phyloP scores from a whole-genome alignment of 805 yeast genomes.

The Clavispora vitiphila region DNA sequence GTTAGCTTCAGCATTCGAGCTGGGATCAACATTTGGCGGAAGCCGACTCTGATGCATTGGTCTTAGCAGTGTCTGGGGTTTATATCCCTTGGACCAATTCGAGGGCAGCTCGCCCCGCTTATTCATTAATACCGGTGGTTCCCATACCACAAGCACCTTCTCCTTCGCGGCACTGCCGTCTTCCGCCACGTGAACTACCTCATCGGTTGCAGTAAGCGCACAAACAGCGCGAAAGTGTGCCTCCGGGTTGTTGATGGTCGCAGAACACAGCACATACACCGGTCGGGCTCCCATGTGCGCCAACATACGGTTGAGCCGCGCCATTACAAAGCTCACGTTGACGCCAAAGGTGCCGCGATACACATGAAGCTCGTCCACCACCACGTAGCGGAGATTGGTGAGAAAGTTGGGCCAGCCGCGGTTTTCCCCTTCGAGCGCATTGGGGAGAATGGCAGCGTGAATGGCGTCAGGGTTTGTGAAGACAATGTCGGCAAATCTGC shows the following conservation, averaged over 20 bases:
- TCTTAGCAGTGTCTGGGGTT: too few species aligned
- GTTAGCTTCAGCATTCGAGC: too few species aligned
- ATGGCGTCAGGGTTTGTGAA: conserved; percentile 95
- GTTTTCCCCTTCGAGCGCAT: conserved; percentile 31
- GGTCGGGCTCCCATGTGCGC: conserved; percentile 20
- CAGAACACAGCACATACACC: conserved; percentile 85
- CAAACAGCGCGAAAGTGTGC: conserved; percentile 70
- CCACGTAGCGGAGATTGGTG: conserved; percentile 60
- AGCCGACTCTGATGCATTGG: too few species aligned
- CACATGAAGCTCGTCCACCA: conserved; percentile 81
- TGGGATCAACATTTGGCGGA: too few species aligned
- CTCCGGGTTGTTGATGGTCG: conserved; percentile 76
- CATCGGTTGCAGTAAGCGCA: conserved; percentile 46
- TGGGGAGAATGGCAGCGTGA: conserved; percentile 80
- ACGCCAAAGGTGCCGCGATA: conserved; percentile 91
- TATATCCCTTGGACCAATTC: too few species aligned
- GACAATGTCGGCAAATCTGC: conserved; percentile 67
- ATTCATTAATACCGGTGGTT: conserved; percentile 65
- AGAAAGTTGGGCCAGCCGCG: conserved; percentile 66
- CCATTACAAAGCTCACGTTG: conserved; percentile 80
- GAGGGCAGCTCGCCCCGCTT: conserved; percentile 51
- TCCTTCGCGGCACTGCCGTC: conserved; percentile 91
- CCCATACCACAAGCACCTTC: conserved; percentile 76
- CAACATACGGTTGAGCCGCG: conserved; percentile 63
- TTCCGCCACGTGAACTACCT: conserved; percentile 52